Evolutionary conservation across 495 filamentous ascomycete species (phyloP).

Genomic region (Bryoglossum gracile): DNA sequence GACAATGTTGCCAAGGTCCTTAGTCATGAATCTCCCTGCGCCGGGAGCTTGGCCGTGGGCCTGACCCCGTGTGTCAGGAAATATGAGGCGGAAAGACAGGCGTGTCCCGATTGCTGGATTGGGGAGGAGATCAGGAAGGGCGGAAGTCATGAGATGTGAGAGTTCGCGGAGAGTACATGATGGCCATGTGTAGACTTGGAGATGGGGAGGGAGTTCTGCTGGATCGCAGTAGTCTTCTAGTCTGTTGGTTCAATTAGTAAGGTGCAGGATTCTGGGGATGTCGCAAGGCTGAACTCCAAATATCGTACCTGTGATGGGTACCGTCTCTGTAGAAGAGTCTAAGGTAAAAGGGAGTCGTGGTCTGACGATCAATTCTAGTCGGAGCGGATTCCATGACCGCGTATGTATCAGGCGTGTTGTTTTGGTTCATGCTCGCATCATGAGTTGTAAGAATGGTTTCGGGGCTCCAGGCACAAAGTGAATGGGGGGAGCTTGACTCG

Average conservation of each 20-base stretch:
- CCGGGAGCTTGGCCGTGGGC: slow-evolving; percentile 29
- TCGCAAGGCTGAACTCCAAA: slow-evolving; percentile 30
- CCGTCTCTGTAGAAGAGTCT: slow-evolving; percentile 79
- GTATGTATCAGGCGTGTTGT: too few relatives aligned
- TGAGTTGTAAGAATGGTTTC: too few relatives aligned
- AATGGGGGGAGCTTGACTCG: too few relatives aligned
- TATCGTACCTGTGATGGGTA: slow-evolving; percentile 60
- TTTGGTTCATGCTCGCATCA: too few relatives aligned
- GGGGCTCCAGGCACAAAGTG: too few relatives aligned
- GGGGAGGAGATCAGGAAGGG: slow-evolving; percentile 65
- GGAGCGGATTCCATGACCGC: slow-evolving; percentile 12
- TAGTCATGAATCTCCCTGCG: slow-evolving; percentile 55
- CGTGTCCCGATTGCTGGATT: slow-evolving; percentile 70
- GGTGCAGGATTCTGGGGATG: not conserved
- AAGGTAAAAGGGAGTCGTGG: slow-evolving; percentile 79
- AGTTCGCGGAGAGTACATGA: slow-evolving; percentile 80
- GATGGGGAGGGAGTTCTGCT: slow-evolving; percentile 52
- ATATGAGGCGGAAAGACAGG: slow-evolving; percentile 79
- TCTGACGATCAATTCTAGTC: slow-evolving; percentile 57
- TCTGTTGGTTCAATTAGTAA: slow-evolving; percentile 31
- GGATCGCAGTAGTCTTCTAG: slow-evolving; percentile 57
- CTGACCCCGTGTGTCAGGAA: slow-evolving; percentile 61
- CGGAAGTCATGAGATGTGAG: slow-evolving; percentile 60
- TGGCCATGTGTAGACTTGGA: slow-evolving; percentile 85
- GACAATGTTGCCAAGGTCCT: slow-evolving; percentile 77